Evolutionary conservation across 148 eudicot species (phyloP), one percentile per base, ranked within the genome.

Genomic region (Fallopia convolvulus): DNA sequence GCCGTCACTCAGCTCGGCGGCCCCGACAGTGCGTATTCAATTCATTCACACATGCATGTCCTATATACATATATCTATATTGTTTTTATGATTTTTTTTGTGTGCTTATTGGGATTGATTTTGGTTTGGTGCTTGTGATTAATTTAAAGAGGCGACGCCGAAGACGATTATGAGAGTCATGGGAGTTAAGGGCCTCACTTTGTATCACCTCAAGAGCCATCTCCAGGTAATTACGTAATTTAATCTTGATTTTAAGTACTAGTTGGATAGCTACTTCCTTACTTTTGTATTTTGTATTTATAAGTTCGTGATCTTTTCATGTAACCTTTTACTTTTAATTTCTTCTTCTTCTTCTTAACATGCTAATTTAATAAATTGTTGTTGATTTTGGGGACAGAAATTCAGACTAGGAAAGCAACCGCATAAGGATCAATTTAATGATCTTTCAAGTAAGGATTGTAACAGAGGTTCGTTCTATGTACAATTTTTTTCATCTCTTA

Each of bases 181-280:
- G 98, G 96, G 97, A 40, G 97, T 94, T 41, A 94, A 94, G 82
- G 98, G 98, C 30, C 93, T 94, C 60, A 94, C 98, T 65, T 89
- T 94, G 80, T 94, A 94, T 85, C 98, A 94, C 87, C 97, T 94
- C 80, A 94, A 94, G 91, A 92, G 97, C 81, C 98, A 94, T 80
- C 98, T 94, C 83, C 98, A 94, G 97, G 98, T 94, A 15, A 53
- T 53, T 18, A 5, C 49, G 30, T 26, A 42, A 5, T 42, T 42
- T 42, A 6, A 42, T 48, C 50, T 11, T 48, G 17, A 48, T 48
- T 21, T 55, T 55, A 17, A 1, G n/a, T 55, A n/a, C 3, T 6
- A 5, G 2, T n/a, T 55, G 8, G 47, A 10, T 6, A 6, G 47
- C 47, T 44, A 44, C 0, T 44, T 9, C 30, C 30, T 26, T 26